Base-by-base conservation (phyloP, 192 early-diverging fungal species). In the Linnemannia schmuckeri region DNA sequence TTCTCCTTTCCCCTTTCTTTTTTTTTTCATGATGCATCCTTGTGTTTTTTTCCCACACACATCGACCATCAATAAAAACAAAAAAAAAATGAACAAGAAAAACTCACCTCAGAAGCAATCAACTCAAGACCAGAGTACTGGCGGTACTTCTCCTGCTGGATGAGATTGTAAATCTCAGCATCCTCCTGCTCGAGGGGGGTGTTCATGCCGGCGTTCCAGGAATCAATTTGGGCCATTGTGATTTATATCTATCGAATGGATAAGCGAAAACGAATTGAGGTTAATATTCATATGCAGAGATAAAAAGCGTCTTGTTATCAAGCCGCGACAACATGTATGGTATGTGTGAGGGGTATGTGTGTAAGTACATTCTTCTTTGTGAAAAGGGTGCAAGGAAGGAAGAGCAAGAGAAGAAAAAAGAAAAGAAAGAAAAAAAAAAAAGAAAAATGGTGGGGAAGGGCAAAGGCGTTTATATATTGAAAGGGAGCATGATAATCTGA, bases 61-160 rank as follows among this genome's bases (percentile, higher is more conserved):
- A 27, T 66, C 61, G 18, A 52, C 18, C 61, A 66, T 33, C 9
- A 9, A 17, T 35, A 1, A 9, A 17, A 17, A 1, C 2, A 66
- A 33, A 66, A 30, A 27, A n/a, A 57, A 57, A 57, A 24, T 37
- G 37, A 37, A 37, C 37, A 37, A 41, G 38, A 22, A 66, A 47
- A 33, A 80, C 75, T 81, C 89, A 97, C 96, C 93, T 99, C 99
- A 46, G 97, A 99, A 72, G 99, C 99, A 86, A 99, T 99, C 73
- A 99, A 92, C 92, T 99, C 99, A 27, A 99, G 93, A 88, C 98
- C 97, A 66, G 97, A 97, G 93, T 94, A 99, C 92, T 99, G 98
- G 79, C 99, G 92, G 93, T 97, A 97, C 92, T 99, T 98, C 86
- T 99, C 99, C 81, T 97, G 93, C 91, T 99, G 96, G 87, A 99